Evolutionary conservation across 2,329 filamentous ascomycete genomes (phyloP).

Genomic region (Fusarium ambrosium): DNA sequence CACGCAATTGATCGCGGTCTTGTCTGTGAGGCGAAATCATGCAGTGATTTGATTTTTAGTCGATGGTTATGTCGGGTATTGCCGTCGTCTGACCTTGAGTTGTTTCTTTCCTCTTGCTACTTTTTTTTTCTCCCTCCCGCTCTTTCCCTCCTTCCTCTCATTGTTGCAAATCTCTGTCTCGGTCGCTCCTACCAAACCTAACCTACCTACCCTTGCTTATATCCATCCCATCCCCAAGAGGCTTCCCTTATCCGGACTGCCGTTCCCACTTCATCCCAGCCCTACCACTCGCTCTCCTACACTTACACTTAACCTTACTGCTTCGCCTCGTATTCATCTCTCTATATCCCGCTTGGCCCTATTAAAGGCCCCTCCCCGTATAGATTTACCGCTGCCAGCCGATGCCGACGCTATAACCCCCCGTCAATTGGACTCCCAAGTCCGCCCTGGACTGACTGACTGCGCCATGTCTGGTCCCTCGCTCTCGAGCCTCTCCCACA

Average conservation of each 20-base stretch:
- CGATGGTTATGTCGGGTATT: neutral
- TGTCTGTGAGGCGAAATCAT: conserved; percentile 2
- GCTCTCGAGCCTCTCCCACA: conserved; percentile 47
- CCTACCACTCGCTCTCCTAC: conserved; percentile 8
- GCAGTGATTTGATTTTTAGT: neutral
- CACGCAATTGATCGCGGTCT: conserved; percentile 8
- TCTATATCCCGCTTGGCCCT: neutral
- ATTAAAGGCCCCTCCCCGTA: neutral
- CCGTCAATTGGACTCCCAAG: conserved; percentile 3
- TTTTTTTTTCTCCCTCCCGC: neutral
- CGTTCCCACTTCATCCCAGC: conserved; percentile 12
- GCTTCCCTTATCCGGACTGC: conserved; percentile 6
- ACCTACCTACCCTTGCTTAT: neutral
- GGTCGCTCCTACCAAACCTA: neutral
- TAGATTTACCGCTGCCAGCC: neutral
- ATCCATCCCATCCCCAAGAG: conserved; percentile 1
- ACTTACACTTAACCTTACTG: conserved; percentile 11
- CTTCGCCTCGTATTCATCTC: conserved; percentile 1
- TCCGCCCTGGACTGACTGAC: conserved; percentile 16
- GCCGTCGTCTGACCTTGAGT: neutral
- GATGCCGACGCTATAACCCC: conserved; percentile 8
- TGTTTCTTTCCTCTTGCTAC: neutral
- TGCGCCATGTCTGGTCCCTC: conserved; percentile 50
- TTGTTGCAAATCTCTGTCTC: neutral
- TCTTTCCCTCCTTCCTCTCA: neutral